Conservation (phyloP, 2,329 filamentous ascomycete species). For the Helminthosporium solani region DNA sequence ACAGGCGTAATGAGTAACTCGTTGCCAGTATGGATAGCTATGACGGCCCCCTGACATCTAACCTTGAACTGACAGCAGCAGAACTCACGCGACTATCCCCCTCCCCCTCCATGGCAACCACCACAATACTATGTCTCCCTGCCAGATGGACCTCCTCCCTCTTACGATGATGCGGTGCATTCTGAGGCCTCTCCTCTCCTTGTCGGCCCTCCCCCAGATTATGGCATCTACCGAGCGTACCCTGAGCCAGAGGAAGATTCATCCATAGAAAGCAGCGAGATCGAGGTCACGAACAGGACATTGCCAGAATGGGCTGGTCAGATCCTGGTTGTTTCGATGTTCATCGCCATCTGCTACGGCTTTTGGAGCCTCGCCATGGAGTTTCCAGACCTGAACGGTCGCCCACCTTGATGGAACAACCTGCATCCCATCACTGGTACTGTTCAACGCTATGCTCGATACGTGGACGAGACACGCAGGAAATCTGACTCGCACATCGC, state of each 20-base stretch:
- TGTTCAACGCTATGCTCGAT: neutral
- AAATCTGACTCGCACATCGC: too few relatives aligned
- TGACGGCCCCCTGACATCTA: neutral
- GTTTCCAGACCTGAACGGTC: conserved; percentile 16
- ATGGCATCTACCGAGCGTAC: conserved; percentile 33
- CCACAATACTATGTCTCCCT: conserved; percentile 11
- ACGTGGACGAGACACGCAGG: neutral
- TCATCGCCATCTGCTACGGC: conserved; percentile 31
- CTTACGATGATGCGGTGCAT: conserved; percentile 35
- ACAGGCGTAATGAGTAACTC: conserved; percentile 1
- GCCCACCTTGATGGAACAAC: neutral
- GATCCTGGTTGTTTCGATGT: conserved; percentile 24
- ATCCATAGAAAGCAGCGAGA: conserved; percentile 32
- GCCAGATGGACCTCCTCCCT: conserved; percentile 34
- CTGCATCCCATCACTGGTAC: neutral
- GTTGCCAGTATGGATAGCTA: neutral
- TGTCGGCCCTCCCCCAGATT: conserved; percentile 29
- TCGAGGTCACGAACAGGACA: conserved; percentile 21
- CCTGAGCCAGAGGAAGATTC: conserved; percentile 27
- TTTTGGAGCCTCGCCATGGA: conserved; percentile 33
- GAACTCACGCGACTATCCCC: conserved; percentile 3
- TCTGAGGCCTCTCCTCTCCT: conserved; percentile 29
- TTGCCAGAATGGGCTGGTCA: conserved; percentile 35
- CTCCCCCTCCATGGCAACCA: conserved; percentile 16
- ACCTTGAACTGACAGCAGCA: conserved; percentile 9